A percentile compares a stretch with the other conserved stretches of the same genome.
These are phyloP conservation scores for Eucalyptus virginea DNA, from an alignment of 345 rosid genomes.

Conservation along the genomic window DNA sequence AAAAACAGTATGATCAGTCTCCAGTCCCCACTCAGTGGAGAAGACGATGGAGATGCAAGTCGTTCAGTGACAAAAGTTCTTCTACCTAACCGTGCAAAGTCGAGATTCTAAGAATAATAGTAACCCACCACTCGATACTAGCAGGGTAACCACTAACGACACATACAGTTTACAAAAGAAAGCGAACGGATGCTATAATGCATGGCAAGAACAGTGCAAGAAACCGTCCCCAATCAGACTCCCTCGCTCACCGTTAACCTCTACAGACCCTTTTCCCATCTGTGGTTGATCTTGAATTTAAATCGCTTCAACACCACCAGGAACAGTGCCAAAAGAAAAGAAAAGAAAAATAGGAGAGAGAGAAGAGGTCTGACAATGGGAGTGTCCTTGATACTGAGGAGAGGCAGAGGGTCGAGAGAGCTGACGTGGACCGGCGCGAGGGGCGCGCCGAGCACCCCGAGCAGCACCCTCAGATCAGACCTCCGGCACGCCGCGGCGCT, in stretches of 20 bases:
- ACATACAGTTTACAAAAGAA: neutral
- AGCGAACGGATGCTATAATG: neutral
- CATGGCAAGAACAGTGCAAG: neutral
- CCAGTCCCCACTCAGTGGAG: neutral
- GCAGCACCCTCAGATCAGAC: neutral
- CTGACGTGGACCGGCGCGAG: slow-evolving; percentile 36
- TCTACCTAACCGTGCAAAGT: neutral
- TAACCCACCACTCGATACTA: neutral
- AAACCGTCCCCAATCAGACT: neutral
- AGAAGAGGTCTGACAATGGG: slow-evolving; percentile 48
- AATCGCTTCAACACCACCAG: neutral
- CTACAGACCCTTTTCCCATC: neutral
- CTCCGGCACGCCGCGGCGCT: neutral
- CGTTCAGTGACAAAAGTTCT: neutral
- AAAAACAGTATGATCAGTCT: neutral
- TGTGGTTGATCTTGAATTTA: neutral
- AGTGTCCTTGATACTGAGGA: slow-evolving; percentile 38
- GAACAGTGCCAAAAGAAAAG: neutral
- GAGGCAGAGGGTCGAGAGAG: slow-evolving; percentile 38
- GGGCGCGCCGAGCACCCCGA: slow-evolving; percentile 12
- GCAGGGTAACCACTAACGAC: neutral
- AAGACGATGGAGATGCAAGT: neutral
- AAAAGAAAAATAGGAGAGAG: neutral
- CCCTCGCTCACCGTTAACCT: neutral
- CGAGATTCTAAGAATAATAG: neutral